Evolutionary conservation across 176 grass and related monocot species (phyloP).

Genomic region (Carex littledalei): DNA sequence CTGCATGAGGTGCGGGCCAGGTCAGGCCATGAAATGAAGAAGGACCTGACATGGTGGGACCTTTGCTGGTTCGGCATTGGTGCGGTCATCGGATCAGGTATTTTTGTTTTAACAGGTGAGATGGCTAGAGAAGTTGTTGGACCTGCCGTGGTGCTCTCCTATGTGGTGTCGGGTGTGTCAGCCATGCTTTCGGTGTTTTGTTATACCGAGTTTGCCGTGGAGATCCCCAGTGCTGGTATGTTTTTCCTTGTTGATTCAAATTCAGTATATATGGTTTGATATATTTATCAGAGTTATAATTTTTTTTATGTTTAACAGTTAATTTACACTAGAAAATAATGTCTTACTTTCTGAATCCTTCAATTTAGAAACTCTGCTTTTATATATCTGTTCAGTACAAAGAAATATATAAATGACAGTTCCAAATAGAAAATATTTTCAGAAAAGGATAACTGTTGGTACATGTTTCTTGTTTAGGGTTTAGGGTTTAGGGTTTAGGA

Average conservation of each 20-base stretch:
- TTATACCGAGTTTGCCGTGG: conserved; percentile 95
- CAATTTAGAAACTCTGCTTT: not conserved
- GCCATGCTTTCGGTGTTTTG: conserved; percentile 98
- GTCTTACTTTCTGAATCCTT: not conserved
- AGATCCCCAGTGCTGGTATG: conserved; percentile 87
- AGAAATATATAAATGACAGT: not conserved
- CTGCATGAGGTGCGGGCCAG: conserved; percentile 48
- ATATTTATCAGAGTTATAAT: no score
- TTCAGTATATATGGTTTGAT: no score
- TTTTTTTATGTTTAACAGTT: no score
- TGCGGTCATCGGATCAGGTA: conserved; percentile 67
- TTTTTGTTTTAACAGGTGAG: conserved; percentile 77
- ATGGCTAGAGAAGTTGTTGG: conserved; percentile 52
- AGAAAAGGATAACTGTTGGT: not conserved
- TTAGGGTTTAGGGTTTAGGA: no score
- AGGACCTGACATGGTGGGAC: conserved; percentile 71
- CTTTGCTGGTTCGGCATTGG: conserved; percentile 77
- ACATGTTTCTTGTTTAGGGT: no score
- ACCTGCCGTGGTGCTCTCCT: conserved; percentile 80
- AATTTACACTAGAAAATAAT: not conserved
- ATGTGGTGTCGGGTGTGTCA: conserved; percentile 73
- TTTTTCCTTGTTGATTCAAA: not conserved
- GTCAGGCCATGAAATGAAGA: conserved; percentile 63
- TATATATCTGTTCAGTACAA: not conserved
- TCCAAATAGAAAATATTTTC: not conserved